Evolutionary conservation across 2,329 filamentous ascomycete genomes (phyloP).

Genomic region (Parasarocladium wereldwijsianum): DNA sequence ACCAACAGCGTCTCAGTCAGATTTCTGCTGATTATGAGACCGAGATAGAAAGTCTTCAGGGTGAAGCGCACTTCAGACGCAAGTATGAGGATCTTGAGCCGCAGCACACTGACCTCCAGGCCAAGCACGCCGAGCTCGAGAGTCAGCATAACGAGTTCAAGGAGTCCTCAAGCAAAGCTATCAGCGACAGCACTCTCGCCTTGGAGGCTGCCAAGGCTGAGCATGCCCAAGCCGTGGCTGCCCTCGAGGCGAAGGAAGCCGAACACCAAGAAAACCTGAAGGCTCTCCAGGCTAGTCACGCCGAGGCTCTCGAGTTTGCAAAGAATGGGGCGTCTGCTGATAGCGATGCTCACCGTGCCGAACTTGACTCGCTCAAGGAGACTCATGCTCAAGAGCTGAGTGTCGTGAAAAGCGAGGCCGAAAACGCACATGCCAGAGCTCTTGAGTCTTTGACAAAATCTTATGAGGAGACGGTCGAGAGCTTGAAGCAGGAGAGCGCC

Average conservation of each 20-base stretch:
- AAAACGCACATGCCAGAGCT: constrained; percentile 22
- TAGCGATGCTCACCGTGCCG: constrained; percentile 29
- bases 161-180: constrained; percentile 18
- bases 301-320: constrained; percentile 41
- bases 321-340: constrained; percentile 37
- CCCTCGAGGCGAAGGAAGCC: constrained; percentile 34
- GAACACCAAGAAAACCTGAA: constrained; percentile 40
- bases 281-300: constrained; percentile 39
- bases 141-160: constrained; percentile 36
- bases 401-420: constrained; percentile 25
- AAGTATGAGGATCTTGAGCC: constrained; percentile 46
- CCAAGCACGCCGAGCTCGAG: constrained; percentile 29
- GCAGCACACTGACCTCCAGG: constrained; percentile 36
- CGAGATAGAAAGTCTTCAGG: constrained; percentile 49
- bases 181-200: constrained; percentile 24
- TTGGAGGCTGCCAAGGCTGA: constrained; percentile 27
- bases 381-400: constrained; percentile 36
- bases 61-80: constrained; percentile 48
- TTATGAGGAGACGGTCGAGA: constrained; percentile 27
- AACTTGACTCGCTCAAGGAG: constrained; percentile 39
- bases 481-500: constrained; percentile 25
- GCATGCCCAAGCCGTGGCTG: constrained; percentile 26
- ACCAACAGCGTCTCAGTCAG: constrained; percentile 42
- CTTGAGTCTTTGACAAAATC: constrained; percentile 26
- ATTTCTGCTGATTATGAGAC: constrained; percentile 46